phyloP scores from a whole-genome alignment of 768 basidiomycete species.

The Leccinellum luteum region DNA sequence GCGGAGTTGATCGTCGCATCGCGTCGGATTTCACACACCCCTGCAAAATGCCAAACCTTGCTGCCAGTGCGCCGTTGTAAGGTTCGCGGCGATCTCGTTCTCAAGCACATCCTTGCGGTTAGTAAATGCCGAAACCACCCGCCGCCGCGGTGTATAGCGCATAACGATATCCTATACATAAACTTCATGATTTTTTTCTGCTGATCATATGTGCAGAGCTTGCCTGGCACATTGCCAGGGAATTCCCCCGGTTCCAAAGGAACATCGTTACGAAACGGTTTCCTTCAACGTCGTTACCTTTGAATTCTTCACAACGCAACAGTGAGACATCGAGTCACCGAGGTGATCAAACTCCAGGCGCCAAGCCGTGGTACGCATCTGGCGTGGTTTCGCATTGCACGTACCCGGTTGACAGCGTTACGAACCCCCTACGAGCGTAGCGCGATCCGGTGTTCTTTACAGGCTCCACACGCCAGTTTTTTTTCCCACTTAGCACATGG shows the following conservation, averaged over 20 bases:
- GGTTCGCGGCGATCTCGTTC: not conserved
- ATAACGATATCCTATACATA: constrained; percentile 1
- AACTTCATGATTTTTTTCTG: not conserved
- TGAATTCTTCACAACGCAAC: constrained; percentile 15
- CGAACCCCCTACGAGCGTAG: not conserved
- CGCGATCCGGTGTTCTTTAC: not conserved
- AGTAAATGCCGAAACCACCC: constrained; percentile 1
- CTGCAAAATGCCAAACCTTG: constrained; percentile 7
- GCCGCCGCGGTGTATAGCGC: not conserved
- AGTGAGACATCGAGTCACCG: not conserved
- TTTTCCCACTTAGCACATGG: constrained; percentile 11
- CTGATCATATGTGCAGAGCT: not conserved
- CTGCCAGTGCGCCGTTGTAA: constrained; percentile 1
- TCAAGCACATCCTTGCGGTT: constrained; percentile 7
- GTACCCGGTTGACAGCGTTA: constrained; percentile 9
- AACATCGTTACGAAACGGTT: not conserved
- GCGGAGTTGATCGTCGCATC: constrained; percentile 16
- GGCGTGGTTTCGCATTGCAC: not conserved
- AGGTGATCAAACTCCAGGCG: not conserved
- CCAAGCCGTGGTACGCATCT: constrained; percentile 7
- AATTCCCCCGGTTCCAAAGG: not conserved
- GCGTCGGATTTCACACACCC: constrained; percentile 17
- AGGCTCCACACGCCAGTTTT: not conserved
- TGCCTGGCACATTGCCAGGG: not conserved
- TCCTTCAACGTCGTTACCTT: constrained; percentile 5